Evolutionary conservation across 2,329 filamentous ascomycete genomes (phyloP).

Genomic region (Colletotrichum melonis): DNA sequence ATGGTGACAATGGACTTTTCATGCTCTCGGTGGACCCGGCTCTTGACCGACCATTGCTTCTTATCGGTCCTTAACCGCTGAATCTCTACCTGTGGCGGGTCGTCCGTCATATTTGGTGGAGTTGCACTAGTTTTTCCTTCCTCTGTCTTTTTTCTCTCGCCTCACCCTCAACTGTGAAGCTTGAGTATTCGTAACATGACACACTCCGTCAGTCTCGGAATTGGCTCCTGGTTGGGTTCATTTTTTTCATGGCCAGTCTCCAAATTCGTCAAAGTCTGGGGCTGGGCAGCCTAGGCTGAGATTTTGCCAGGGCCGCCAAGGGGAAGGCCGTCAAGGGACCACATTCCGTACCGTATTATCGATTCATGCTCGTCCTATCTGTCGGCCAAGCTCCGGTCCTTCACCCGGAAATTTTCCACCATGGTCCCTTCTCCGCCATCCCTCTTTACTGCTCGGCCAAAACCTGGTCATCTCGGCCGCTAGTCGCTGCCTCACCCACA

Average conservation of each 20-base stretch:
- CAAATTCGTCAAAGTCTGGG: constrained; percentile 13
- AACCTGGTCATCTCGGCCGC: constrained; percentile 32
- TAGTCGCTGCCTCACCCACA: constrained; percentile 34
- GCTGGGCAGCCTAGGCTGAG: background rate
- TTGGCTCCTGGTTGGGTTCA: constrained; percentile 8
- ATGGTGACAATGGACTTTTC: constrained; percentile 29
- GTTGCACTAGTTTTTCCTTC: constrained; percentile 21
- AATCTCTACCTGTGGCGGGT: constrained; percentile 30
- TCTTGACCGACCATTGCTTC: constrained; percentile 30
- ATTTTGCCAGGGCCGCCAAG: constrained; percentile 2
- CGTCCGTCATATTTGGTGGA: constrained; percentile 20
- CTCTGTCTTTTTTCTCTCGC: constrained; percentile 8
- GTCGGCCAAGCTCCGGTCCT: constrained; percentile 34
- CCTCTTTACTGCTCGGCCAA: constrained; percentile 19
- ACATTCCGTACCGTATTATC: constrained; percentile 17
- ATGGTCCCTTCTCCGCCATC: constrained; percentile 5
- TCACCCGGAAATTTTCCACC: constrained; percentile 15
- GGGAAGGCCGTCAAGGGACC: constrained; percentile 8
- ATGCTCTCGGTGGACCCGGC: constrained; percentile 34
- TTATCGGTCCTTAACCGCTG: constrained; percentile 37
- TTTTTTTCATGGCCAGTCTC: background rate
- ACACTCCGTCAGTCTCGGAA: constrained; percentile 19
- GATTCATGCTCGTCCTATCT: constrained; percentile 35
- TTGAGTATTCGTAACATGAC: constrained; percentile 8
- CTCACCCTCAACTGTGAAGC: background rate